These are phyloP conservation scores for Beauveria caledonica DNA, from an alignment of 2,329 filamentous ascomycete genomes.

Conservation along the genomic window DNA sequence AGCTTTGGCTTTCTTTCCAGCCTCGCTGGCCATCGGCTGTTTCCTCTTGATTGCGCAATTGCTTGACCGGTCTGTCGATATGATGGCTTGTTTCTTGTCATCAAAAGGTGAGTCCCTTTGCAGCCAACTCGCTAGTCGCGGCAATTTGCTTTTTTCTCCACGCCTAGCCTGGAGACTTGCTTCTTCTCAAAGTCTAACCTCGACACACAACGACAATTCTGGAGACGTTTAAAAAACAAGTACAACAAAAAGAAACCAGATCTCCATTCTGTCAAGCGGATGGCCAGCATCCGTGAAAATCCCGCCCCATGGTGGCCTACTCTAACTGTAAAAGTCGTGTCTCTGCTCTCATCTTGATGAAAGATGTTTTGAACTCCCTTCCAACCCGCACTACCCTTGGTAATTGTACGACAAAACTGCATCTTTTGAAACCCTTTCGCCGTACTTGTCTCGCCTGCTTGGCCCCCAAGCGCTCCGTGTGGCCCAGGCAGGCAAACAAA, in stretches of 20 bases:
- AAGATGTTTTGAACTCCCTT: conserved; percentile 10
- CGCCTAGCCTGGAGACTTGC: neutral
- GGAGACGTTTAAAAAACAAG: neutral
- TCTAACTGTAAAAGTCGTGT: conserved; percentile 4
- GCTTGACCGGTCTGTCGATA: neutral
- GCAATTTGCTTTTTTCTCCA: conserved; percentile 6
- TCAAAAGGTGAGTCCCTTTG: neutral
- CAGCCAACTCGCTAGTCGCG: neutral
- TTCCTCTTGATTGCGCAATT: neutral
- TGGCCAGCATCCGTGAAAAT: neutral
- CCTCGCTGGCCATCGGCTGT: neutral
- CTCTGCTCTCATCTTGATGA: conserved; percentile 2
- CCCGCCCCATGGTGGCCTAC: neutral
- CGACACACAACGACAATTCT: neutral
- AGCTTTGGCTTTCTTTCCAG: neutral
- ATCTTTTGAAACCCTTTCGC: neutral
- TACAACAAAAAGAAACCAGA: neutral
- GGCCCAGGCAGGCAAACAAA: conserved; percentile 4
- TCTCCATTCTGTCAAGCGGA: neutral
- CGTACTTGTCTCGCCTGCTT: conserved; percentile 6
- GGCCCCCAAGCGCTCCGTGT: conserved; percentile 7
- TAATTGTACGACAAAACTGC: neutral
- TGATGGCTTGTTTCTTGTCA: neutral
- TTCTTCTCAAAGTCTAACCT: conserved; percentile 7
- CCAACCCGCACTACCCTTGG: neutral